Percentiles rank a stretch among this genome's conserved stretches.
Evolutionary conservation across 768 basidiomycete species (phyloP).

Genomic region (Podaxis carcinomalis): DNA sequence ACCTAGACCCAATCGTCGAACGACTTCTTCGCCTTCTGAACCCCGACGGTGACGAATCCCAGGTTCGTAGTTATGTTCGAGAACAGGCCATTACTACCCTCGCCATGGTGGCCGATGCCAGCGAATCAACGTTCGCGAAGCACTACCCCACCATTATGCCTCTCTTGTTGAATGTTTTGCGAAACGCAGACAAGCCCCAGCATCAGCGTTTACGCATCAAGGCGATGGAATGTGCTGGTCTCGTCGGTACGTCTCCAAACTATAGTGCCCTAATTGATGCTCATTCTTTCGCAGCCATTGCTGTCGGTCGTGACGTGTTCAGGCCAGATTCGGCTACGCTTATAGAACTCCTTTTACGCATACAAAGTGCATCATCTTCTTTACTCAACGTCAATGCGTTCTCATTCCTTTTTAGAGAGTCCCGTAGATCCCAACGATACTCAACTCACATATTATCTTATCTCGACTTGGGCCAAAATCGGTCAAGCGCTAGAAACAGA

Average conservation of each 20-base stretch:
- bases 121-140: constrained; percentile 75
- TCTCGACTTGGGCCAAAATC: constrained; percentile 85
- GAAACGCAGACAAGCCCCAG: constrained; percentile 63
- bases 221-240: constrained; percentile 88
- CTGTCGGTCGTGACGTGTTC: constrained; percentile 80
- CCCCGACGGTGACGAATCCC: constrained; percentile 41
- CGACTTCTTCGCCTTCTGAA: constrained; percentile 64
- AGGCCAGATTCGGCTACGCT: constrained; percentile 68
- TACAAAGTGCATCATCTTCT: constrained; percentile 58
- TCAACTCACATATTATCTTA: constrained; percentile 69
- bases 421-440: constrained; percentile 70
- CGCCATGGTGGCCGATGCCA: constrained; percentile 87
- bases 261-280: neutral
- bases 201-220: constrained; percentile 71
- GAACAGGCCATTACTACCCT: constrained; percentile 87
- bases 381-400: neutral
- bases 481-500: constrained; percentile 82
- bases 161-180: constrained; percentile 68
- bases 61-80: constrained; percentile 63
- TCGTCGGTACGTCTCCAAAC: constrained; percentile 58
- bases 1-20: constrained; percentile 77
- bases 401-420: constrained; percentile 37
- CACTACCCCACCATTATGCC: constrained; percentile 82
- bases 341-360: constrained; percentile 66
- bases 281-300: constrained; percentile 53